These are phyloP conservation scores for Oenanthe sinensis DNA, from an alignment of 129 eudicot species.

Conservation along the genomic window DNA sequence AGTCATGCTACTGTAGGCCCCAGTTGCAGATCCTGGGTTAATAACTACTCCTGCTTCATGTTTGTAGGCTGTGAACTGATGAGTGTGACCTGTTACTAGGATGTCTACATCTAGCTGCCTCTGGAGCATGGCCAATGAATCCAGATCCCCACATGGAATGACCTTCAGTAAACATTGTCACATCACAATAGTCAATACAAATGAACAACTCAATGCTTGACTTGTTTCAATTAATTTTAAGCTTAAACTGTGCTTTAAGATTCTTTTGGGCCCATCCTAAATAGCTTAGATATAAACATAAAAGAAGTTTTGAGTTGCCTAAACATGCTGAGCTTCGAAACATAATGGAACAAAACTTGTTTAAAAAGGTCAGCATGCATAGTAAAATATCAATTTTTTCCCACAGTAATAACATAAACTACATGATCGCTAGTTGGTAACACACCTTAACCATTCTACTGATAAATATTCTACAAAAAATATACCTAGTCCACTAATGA, in stretches of 20 bases:
- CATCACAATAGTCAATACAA: background rate
- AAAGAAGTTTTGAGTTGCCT: background rate
- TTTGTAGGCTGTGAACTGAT: slow-evolving; percentile 94
- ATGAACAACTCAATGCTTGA: background rate
- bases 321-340: background rate
- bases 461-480: too few relatives aligned
- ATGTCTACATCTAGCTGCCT: slow-evolving; percentile 95
- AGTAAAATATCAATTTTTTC: background rate
- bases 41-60: slow-evolving; percentile 99
- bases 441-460: background rate
- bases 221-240: background rate
- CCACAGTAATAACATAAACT: background rate
- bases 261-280: background rate
- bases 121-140: slow-evolving; percentile 96
- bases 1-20: slow-evolving; percentile 92
- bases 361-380: background rate
- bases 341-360: background rate
- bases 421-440: background rate
- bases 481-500: background rate
- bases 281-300: background rate
- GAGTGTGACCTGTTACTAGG: slow-evolving; percentile 90
- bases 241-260: background rate
- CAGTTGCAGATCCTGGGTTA: slow-evolving; percentile 97
- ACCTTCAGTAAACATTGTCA: slow-evolving; percentile 29
- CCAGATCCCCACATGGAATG: slow-evolving; percentile 98